Percentiles rank a stretch among this genome's conserved stretches.
phyloP scores from a whole-genome alignment of 495 filamentous ascomycete species.

The Tuber umbilicatum region DNA sequence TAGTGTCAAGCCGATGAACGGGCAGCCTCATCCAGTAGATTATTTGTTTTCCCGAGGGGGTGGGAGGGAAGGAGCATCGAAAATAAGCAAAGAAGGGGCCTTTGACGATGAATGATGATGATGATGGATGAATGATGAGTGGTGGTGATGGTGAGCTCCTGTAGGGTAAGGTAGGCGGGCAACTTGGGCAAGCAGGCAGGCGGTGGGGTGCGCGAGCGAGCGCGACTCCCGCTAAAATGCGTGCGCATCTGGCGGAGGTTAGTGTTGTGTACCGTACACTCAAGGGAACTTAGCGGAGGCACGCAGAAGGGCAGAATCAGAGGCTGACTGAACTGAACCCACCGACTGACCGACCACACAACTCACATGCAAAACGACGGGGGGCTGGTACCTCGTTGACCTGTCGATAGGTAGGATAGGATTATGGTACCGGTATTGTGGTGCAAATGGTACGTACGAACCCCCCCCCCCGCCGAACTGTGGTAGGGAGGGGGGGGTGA shows the following conservation, averaged over 20 bases:
- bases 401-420: conserved; percentile 2
- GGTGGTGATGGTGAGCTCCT: conserved; percentile 2
- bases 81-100: conserved; percentile 1
- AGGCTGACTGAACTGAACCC: conserved; percentile 1
- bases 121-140: neutral
- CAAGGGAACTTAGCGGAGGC: conserved; percentile 1
- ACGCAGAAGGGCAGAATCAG: neutral
- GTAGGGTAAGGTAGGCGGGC: neutral
- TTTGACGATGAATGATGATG: neutral
- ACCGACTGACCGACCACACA: conserved; percentile 1
- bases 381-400: neutral
- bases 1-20: neutral
- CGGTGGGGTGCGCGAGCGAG: neutral
- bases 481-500: neutral
- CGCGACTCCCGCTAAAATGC: conserved; percentile 1
- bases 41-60: neutral
- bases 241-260: conserved; percentile 1
- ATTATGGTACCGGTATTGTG: neutral
- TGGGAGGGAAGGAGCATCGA: neutral
- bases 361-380: neutral
- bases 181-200: neutral
- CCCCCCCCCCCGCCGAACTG: too few species aligned
- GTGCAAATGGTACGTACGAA: neutral
- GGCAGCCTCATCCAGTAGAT: neutral
- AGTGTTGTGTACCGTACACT: neutral